Evolutionary conservation across 352 stramenopile genomes (phyloP), one percentile per base, ranked within the genome.

Genomic region (Pythium brachiatum): DNA sequence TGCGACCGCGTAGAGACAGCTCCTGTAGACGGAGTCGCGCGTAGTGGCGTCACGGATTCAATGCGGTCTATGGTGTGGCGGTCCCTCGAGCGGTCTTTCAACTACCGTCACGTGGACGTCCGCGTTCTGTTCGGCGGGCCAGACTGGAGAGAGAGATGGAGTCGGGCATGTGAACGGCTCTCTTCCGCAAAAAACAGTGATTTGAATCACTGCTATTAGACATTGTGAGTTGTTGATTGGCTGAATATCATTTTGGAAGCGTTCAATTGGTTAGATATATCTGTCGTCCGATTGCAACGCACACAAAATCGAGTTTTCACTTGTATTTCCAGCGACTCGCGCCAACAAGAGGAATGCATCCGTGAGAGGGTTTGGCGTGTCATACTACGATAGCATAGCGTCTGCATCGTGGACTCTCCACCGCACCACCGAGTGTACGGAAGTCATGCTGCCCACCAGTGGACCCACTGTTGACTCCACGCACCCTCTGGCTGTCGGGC

Each of bases 161-260:
- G 41, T 16, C 41, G 39, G 41, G 18, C 41, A 48, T 48, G 41
- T 27, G 41, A 48, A 48, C 41, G 41, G 41, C 41, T 48, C 41
- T 48, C n/a, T 48, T 48, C 41, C 41, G 41, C 41, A 27, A 20
- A n/a, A 25, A 1, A 23, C 6, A 46, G 39, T n/a, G 29, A 34
- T 9, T 34, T 9, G 29, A 5, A 9, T 11, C 29, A 34, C 29
- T 34, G 29, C 29, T 9, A 34, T 34, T n/a, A n/a, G n/a, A n/a
- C n/a, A n/a, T n/a, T n/a, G 9, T 9, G 29, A 5, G 29, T 9
- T 34, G 29, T 27, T 18, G 41, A 48, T 48, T 48, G 41, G 41
- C 41, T 25, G 39, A 25, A 34, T 23, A 25, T 47, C 16, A 7
- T 5, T 3, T 48, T 27, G 5, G 5, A 34, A 5, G 29, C 29